Percentiles rank a stretch among this genome's conserved stretches.
These are phyloP conservation scores for Corylus heterophylla DNA, from an alignment of 306 rosid species.

Conservation along the genomic window DNA sequence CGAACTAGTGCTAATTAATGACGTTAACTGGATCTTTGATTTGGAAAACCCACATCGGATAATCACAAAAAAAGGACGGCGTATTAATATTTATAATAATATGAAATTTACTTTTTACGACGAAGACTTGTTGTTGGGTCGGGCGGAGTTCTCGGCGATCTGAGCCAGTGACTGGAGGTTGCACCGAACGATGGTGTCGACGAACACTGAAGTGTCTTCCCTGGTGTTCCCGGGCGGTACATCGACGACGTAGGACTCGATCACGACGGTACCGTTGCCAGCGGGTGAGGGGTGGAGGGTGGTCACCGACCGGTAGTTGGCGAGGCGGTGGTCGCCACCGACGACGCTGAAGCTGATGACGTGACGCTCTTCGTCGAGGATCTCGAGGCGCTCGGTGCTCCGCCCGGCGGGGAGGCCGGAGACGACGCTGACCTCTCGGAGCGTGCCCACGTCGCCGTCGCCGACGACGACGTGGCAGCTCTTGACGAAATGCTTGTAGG, in stretches of 20 bases:
- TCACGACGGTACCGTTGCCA: constrained; percentile 54
- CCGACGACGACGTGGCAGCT: constrained; percentile 90
- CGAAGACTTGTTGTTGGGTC: constrained; percentile 20
- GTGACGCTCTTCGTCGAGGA: constrained; percentile 90
- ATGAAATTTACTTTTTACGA: constrained; percentile 8
- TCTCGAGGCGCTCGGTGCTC: constrained; percentile 91
- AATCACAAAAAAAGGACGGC: constrained; percentile 5
- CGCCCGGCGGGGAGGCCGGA: constrained; percentile 89
- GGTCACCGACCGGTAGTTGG: constrained; percentile 82
- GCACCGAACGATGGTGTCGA: constrained; percentile 88
- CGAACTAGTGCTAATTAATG: neutral
- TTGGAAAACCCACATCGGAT: neutral
- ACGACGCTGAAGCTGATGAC: constrained; percentile 88
- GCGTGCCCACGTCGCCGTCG: constrained; percentile 81
- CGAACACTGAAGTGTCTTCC: constrained; percentile 81
- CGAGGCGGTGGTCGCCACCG: constrained; percentile 90
- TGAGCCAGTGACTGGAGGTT: constrained; percentile 88
- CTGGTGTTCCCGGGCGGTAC: constrained; percentile 82
- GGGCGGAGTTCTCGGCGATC: constrained; percentile 59
- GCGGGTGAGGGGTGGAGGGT: constrained; percentile 58
- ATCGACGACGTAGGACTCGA: constrained; percentile 96
- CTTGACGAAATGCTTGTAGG: constrained; percentile 87
- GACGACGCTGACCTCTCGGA: constrained; percentile 75
- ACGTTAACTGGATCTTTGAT: neutral
- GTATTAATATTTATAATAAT: constrained; percentile 17